These are phyloP conservation scores for Aeschynomene evenia DNA, from an alignment of 306 rosid genomes.

Conservation along the genomic window DNA sequence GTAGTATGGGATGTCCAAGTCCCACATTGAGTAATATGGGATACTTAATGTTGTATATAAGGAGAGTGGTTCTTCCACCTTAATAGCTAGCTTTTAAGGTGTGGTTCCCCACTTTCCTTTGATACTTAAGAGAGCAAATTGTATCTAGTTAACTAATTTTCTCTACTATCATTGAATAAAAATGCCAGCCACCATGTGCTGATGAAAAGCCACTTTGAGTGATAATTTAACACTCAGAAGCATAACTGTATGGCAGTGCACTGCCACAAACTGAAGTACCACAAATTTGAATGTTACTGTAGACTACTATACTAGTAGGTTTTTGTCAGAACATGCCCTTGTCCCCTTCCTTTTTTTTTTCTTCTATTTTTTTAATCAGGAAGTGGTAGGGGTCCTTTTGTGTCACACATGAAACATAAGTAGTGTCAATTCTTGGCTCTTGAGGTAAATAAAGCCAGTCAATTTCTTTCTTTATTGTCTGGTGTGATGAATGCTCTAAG, in stretches of 20 bases:
- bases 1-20: too few species aligned
- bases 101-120: too few species aligned
- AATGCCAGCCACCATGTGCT: background rate
- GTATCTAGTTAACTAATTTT: background rate
- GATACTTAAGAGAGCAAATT: too few species aligned
- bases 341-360: too few species aligned
- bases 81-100: too few species aligned
- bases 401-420: background rate
- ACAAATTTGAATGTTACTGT: background rate
- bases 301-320: background rate
- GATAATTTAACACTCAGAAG: background rate
- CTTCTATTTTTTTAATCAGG: background rate
- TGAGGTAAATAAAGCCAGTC: background rate
- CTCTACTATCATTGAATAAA: too few species aligned
- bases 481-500: background rate
- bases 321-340: background rate
- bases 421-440: slow-evolving; percentile 8
- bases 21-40: too few species aligned
- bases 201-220: background rate
- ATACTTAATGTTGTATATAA: too few species aligned
- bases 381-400: background rate
- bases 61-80: too few species aligned
- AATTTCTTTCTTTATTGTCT: background rate
- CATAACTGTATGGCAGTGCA: background rate
- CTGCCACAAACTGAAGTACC: background rate